phyloP scores from a whole-genome alignment of 176 grass and related monocot species.

The Oryza punctata region DNA sequence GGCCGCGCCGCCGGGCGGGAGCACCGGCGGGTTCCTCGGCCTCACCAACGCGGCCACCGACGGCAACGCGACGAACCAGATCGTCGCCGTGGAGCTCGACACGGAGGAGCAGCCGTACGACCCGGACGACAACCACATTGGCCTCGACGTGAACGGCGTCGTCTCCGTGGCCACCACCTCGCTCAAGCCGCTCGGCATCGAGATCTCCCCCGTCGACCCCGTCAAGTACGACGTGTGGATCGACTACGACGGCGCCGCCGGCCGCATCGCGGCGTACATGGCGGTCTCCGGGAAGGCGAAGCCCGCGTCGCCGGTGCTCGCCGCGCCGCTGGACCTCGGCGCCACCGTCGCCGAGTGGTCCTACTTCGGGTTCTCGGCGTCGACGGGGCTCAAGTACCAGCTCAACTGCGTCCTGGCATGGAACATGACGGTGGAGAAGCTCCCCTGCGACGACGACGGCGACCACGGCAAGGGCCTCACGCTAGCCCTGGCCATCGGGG shows the following conservation, averaged over 20 bases:
- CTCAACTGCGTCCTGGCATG: constrained; percentile 93
- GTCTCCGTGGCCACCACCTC: constrained; percentile 44
- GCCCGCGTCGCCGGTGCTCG: constrained; percentile 43
- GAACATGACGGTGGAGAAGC: constrained; percentile 79
- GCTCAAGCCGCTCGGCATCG: constrained; percentile 49
- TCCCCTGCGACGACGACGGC: constrained; percentile 27
- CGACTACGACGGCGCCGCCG: constrained; percentile 66
- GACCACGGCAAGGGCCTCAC: neutral
- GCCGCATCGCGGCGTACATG: constrained; percentile 59
- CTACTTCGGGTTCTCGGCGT: constrained; percentile 84
- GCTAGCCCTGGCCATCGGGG: constrained; percentile 42
- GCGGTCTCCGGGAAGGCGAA: constrained; percentile 3
- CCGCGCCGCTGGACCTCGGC: constrained; percentile 57
- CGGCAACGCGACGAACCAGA: constrained; percentile 49
- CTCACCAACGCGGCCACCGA: constrained; percentile 63
- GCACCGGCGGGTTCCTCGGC: constrained; percentile 60
- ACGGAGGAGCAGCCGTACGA: constrained; percentile 73
- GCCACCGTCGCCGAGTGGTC: constrained; percentile 28
- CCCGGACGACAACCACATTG: constrained; percentile 82
- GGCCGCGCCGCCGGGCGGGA: constrained; percentile 37
- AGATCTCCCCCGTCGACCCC: constrained; percentile 46
- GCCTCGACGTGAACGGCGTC: constrained; percentile 81
- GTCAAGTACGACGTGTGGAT: constrained; percentile 78
- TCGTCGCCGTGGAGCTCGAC: constrained; percentile 92
- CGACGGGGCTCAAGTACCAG: constrained; percentile 66